Conservation (phyloP, 2,329 filamentous ascomycete species). For the Epichloe sp. region DNA sequence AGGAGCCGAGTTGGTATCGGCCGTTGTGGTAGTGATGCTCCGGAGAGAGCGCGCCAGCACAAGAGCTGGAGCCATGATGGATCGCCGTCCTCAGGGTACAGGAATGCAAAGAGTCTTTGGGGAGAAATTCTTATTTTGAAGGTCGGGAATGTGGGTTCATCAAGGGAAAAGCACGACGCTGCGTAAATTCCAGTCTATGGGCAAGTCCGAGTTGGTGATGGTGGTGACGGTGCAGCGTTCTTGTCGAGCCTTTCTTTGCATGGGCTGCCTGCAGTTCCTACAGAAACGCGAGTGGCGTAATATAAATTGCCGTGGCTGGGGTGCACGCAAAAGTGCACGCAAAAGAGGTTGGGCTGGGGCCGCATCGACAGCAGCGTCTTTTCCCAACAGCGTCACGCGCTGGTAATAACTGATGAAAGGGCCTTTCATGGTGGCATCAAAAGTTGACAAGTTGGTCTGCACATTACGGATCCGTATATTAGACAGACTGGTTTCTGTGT, state of each 20-base stretch:
- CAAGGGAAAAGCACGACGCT: not conserved
- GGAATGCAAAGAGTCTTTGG: not conserved
- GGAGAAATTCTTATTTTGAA: not conserved
- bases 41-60: slow-evolving; percentile 15
- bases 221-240: no score
- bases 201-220: not conserved
- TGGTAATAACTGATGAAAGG: no score
- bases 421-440: no score
- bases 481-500: no score
- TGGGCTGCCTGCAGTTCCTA: slow-evolving; percentile 11
- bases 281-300: slow-evolving; percentile 15
- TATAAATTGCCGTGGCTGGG: slow-evolving; percentile 16
- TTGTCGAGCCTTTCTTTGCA: not conserved
- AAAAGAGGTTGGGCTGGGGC: slow-evolving; percentile 1
- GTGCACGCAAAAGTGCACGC: not conserved
- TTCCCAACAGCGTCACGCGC: no score
- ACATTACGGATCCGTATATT: no score
- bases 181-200: not conserved
- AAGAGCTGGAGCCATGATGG: slow-evolving; percentile 29
- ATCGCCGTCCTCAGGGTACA: slow-evolving; percentile 10
- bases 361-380: not conserved
- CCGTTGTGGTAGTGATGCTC: slow-evolving; percentile 14
- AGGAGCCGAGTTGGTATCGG: slow-evolving; percentile 6
- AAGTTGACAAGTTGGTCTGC: no score
- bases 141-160: not conserved